Evolutionary conservation across 1,139 yeast genomes (phyloP).

Genomic region (Hyphopichia buzzinii): DNA sequence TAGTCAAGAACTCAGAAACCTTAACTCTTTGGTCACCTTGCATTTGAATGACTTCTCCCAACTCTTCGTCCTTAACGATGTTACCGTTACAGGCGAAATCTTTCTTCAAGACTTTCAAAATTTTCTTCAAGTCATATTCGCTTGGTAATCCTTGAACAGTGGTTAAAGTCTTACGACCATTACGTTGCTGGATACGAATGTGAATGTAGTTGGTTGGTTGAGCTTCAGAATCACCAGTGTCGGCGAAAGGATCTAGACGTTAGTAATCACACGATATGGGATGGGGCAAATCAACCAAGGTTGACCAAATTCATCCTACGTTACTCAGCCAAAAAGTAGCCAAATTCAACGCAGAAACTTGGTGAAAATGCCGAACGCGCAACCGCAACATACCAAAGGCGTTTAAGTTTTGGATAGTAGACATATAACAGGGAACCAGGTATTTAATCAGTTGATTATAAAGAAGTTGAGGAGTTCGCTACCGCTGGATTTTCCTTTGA

Average conservation of each 20-base stretch:
- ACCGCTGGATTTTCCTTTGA: too few relatives aligned
- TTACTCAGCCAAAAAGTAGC: conserved; percentile 1
- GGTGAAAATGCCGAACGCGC: background rate
- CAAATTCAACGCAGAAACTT: background rate
- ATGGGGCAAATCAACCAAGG: background rate
- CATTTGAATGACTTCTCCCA: conserved; percentile 95
- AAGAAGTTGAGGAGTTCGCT: too few relatives aligned
- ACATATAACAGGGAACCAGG: conserved; percentile 45
- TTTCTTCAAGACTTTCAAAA: conserved; percentile 90
- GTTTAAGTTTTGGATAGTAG: conserved; percentile 96
- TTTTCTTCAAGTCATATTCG: conserved; percentile 93
- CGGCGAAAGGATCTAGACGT: conserved; percentile 90
- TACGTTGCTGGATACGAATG: conserved; percentile 99
- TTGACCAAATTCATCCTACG: background rate
- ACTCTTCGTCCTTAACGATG: conserved; percentile 92
- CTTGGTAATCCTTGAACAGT: conserved; percentile 97
- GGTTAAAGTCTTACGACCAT: conserved; percentile 98
- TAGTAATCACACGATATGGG: conserved; percentile 13
- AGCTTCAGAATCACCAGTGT: conserved; percentile 98
- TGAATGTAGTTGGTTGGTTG: conserved; percentile 95
- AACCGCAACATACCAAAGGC: conserved; percentile 65
- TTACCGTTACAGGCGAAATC: conserved; percentile 99
- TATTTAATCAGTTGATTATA: conserved; percentile 3
- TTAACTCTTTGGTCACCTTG: conserved; percentile 99
- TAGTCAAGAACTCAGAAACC: conserved; percentile 88